phyloP scores from a whole-genome alignment of 805 yeast species.

The Metschnikowia similis region DNA sequence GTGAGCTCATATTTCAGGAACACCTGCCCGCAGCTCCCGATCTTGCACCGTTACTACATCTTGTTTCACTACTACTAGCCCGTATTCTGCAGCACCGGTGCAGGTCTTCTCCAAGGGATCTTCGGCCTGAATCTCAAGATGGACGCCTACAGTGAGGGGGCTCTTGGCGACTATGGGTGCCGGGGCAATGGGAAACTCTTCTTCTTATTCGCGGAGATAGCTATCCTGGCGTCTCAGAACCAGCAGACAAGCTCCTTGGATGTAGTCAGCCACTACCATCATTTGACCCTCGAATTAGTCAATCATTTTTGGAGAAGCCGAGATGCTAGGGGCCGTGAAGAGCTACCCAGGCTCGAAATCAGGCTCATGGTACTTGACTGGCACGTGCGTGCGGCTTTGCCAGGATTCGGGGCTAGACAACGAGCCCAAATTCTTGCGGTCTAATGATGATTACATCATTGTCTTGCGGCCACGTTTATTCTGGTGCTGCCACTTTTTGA shows the following conservation, averaged over 20 bases:
- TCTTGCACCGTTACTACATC: slow-evolving; percentile 15
- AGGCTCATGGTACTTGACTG: slow-evolving; percentile 18
- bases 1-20: slow-evolving; percentile 9
- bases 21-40: slow-evolving; percentile 14
- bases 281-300: slow-evolving; percentile 9
- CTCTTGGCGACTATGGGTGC: background rate
- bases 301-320: slow-evolving; percentile 11
- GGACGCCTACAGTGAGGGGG: background rate
- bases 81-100: slow-evolving; percentile 9
- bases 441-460: slow-evolving; percentile 2
- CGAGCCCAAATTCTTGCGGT: slow-evolving; percentile 4
- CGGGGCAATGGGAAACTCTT: slow-evolving; percentile 6
- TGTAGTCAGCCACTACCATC: slow-evolving; percentile 9
- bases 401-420: slow-evolving; percentile 16
- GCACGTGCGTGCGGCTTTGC: slow-evolving; percentile 14
- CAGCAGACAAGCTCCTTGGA: slow-evolving; percentile 12
- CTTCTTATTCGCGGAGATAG: slow-evolving; percentile 14
- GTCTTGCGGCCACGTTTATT: slow-evolving; percentile 10
- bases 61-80: slow-evolving; percentile 14
- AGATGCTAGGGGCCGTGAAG: background rate
- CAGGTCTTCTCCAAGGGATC: background rate
- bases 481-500: slow-evolving; percentile 11
- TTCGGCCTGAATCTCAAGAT: slow-evolving; percentile 3
- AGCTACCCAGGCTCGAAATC: slow-evolving; percentile 13
- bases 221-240: slow-evolving; percentile 16